These are phyloP conservation scores for Orbilia brochopaga DNA, from an alignment of 2,329 filamentous ascomycete species.

Conservation along the genomic window DNA sequence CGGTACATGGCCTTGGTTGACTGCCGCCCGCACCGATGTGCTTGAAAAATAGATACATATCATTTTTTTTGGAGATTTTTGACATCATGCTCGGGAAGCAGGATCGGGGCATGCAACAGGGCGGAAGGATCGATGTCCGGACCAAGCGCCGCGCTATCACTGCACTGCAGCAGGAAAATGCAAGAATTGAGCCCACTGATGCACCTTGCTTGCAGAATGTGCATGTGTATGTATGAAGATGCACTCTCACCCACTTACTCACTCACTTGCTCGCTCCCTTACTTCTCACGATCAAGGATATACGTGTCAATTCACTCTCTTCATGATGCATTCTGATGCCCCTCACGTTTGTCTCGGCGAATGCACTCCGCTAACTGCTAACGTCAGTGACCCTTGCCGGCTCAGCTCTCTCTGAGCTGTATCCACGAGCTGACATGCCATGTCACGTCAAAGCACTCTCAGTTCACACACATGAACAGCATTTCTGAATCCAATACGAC, in stretches of 20 bases:
- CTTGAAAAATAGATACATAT: conserved; percentile 7
- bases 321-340: conserved; percentile 1
- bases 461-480: neutral
- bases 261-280: too few species aligned
- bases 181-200: conserved; percentile 16
- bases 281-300: conserved; percentile 2
- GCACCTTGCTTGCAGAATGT: conserved; percentile 19
- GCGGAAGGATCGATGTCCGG: conserved; percentile 43
- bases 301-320: neutral
- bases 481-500: neutral
- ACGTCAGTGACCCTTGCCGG: neutral
- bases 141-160: conserved; percentile 13
- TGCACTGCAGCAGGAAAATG: conserved; percentile 4
- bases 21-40: conserved; percentile 20
- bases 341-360: neutral
- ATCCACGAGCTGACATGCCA: neutral
- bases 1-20: too few species aligned
- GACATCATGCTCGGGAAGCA: neutral
- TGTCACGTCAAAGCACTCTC: neutral
- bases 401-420: neutral
- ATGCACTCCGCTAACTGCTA: neutral
- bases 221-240: neutral
- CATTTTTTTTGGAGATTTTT: neutral
- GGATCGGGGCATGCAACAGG: conserved; percentile 2
- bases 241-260: neutral